A percentile compares a stretch with the other conserved stretches of the same genome.
Evolutionary conservation across 2,329 filamentous ascomycete species (phyloP).

Genomic region (Xylogone sp.): DNA sequence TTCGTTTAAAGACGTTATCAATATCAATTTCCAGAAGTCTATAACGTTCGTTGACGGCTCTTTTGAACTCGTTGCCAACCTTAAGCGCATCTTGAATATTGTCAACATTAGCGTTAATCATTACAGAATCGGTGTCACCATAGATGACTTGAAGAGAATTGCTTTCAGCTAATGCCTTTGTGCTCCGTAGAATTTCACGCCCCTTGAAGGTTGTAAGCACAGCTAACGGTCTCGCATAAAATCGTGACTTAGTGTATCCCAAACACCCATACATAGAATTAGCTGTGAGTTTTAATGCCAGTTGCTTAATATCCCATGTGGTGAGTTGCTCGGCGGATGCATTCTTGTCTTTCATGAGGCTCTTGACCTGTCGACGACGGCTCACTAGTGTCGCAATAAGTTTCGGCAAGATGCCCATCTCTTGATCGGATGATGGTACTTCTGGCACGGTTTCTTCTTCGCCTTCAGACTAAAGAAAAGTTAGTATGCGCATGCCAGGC

Average conservation of each 20-base stretch:
- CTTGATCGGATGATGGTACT: slow-evolving; percentile 67
- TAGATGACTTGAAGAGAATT: slow-evolving; percentile 94
- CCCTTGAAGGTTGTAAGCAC: slow-evolving; percentile 97
- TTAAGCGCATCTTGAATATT: slow-evolving; percentile 86
- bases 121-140: slow-evolving; percentile 97
- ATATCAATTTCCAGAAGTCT: slow-evolving; percentile 94
- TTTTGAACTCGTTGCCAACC: slow-evolving; percentile 93
- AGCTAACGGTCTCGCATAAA: slow-evolving; percentile 91
- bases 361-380: slow-evolving; percentile 88
- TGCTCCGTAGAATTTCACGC: slow-evolving; percentile 92
- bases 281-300: slow-evolving; percentile 93
- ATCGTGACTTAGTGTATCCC: slow-evolving; percentile 93
- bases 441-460: slow-evolving; percentile 88
- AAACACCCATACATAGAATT: slow-evolving; percentile 99
- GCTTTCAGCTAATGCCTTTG: slow-evolving; percentile 91
- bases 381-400: slow-evolving; percentile 91
- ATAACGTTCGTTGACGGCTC: slow-evolving; percentile 90
- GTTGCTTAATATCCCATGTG: slow-evolving; percentile 97
- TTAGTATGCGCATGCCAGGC: slow-evolving; percentile 9
- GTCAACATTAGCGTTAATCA: slow-evolving; percentile 99
- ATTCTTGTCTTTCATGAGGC: slow-evolving; percentile 89
- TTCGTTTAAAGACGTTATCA: slow-evolving; percentile 91
- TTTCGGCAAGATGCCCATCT: slow-evolving; percentile 80
- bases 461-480: slow-evolving; percentile 47
- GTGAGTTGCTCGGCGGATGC: slow-evolving; percentile 83